Percentiles rank a stretch among this genome's conserved stretches.
Conservation (phyloP, 352 stramenopile species). For the Pythium volutum region DNA sequence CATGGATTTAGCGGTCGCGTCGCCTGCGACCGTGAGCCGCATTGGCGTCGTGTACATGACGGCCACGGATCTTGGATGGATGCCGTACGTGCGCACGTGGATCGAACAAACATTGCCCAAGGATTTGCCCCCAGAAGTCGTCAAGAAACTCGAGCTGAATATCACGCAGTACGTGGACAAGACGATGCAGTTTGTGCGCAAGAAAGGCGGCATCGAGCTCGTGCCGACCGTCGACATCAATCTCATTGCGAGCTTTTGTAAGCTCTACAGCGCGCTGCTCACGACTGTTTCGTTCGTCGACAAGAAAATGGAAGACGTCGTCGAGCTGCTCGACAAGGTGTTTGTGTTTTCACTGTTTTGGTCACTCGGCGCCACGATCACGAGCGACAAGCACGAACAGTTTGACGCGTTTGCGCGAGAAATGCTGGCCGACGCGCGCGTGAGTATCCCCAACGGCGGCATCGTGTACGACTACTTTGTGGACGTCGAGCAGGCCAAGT, state of each 20-base stretch:
- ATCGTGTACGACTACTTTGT: conserved; percentile 76
- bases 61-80: conserved; percentile 72
- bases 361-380: conserved; percentile 72
- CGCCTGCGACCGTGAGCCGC: conserved; percentile 85
- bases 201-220: conserved; percentile 45
- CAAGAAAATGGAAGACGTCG: conserved; percentile 21
- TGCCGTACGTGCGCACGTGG: conserved; percentile 78
- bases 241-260: conserved; percentile 67
- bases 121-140: conserved; percentile 23
- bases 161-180: conserved; percentile 46
- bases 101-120: conserved; percentile 38
- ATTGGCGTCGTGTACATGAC: conserved; percentile 94
- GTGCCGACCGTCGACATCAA: conserved; percentile 80
- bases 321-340: conserved; percentile 37
- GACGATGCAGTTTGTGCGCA: conserved; percentile 56
- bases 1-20: conserved; percentile 86
- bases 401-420: conserved; percentile 68
- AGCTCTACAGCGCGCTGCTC: conserved; percentile 38
- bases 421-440: conserved; percentile 23
- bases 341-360: conserved; percentile 83
- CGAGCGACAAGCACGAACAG: conserved; percentile 40
- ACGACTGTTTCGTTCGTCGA: conserved; percentile 7
- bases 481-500: conserved; percentile 31
- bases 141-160: conserved; percentile 26
- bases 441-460: conserved; percentile 39